Conservation (phyloP, 148 eudicot species). For the Chenopodium berlandieri region DNA sequence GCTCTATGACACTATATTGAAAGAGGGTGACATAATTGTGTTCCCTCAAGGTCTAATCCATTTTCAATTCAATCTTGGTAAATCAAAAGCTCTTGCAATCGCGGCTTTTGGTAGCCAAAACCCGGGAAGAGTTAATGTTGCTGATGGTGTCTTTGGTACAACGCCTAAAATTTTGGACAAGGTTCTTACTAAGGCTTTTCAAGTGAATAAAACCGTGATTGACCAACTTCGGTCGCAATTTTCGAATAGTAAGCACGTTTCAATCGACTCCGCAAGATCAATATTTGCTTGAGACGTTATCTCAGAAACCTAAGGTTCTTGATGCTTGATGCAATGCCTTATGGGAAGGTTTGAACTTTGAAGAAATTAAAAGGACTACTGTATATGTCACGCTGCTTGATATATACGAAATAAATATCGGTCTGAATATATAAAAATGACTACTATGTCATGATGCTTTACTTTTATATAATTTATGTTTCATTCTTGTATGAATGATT, state of each 20-base stretch:
- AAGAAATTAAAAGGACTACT: too few species aligned
- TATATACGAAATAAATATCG: too few species aligned
- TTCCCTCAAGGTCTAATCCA: constrained; percentile 32
- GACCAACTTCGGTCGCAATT: constrained; percentile 13
- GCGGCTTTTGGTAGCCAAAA: constrained; percentile 27
- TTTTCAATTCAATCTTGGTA: constrained; percentile 25
- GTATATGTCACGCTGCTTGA: too few species aligned
- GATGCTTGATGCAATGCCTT: too few species aligned
- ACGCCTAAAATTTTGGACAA: constrained; percentile 14
- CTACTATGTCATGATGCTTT: background rate
- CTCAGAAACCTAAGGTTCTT: too few species aligned
- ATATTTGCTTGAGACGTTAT: too few species aligned
- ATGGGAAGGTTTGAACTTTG: too few species aligned
- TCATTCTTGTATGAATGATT: background rate
- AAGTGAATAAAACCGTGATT: constrained; percentile 12
- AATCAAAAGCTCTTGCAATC: constrained; percentile 16
- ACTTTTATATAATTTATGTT: too few species aligned
- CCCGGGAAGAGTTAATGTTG: constrained; percentile 16
- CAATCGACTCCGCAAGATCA: background rate
- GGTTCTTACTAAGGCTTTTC: constrained; percentile 25
- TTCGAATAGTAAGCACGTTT: background rate
- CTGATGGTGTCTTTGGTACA: constrained; percentile 19
- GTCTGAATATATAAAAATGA: background rate
- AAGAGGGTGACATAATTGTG: constrained; percentile 25
- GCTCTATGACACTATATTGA: constrained; percentile 12